Evolutionary conservation across 2,329 filamentous ascomycete species (phyloP), one percentile per base, ranked within the genome.

Genomic region (Aotearoamyces nothofagi): DNA sequence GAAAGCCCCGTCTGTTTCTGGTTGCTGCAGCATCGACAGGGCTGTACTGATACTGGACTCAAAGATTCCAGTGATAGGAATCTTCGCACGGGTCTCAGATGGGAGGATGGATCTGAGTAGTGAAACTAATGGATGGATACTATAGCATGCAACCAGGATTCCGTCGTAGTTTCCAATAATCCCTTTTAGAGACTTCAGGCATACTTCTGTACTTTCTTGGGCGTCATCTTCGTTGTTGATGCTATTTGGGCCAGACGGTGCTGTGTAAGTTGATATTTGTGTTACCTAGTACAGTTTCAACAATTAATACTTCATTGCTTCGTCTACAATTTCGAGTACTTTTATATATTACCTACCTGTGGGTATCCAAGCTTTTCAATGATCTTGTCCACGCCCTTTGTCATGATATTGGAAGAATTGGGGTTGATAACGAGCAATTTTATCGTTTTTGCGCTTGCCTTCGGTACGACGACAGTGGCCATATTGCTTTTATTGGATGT

Each of bases 61-160:
- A 45, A 94, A 90, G 32, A 96, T 93, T 5, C 87, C 86, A 0
- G 70, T 75, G 4, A 83, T 75, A 17, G 51, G 56, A 66, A 15
- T 22, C 4, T 11, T 17, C 5, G 23, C 13, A 33, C 14, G 12
- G n/a, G 19, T 22, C 11, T 35, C 27, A n/a, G 37, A 30, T n/a
- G 34, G 24, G 8, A 42, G 29, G 17, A 32, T 36, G 9, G 45
- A 31, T 56, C 61, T 61, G 8, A 92, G 55, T 27, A 63, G 51
- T 0, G 60, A 51, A 0, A 92, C 80, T 0, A 94, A 64, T 0
- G 78, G 73, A 46, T 94, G 84, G 1, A 78, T 71, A 34, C 80
- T 90, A 57, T 82, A 96, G 56, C 87, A 94, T 12, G 84, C 84
- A 2, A 94, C 66, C 1, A 94, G 63, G 36, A 92, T 75, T n/a